phyloP scores from a whole-genome alignment of 441 rosid genomes.

The Populus hybrid region DNA sequence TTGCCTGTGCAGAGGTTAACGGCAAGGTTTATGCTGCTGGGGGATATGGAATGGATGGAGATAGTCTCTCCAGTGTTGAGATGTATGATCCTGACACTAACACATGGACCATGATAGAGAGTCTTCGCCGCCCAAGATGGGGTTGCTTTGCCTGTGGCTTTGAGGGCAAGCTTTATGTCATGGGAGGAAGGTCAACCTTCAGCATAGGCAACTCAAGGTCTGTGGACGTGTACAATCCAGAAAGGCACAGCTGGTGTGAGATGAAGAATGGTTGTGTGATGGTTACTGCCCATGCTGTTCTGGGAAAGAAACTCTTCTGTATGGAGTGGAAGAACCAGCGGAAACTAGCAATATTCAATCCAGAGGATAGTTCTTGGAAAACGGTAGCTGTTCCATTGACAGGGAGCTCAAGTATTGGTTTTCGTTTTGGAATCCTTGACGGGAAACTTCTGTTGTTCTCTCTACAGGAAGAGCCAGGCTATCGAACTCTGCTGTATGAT shows the following conservation, averaged over 20 bases:
- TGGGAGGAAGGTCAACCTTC: slow-evolving; percentile 98
- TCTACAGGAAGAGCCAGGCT: slow-evolving; percentile 50
- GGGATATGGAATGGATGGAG: slow-evolving; percentile 73
- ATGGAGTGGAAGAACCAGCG: slow-evolving; percentile 97
- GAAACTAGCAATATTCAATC: slow-evolving; percentile 66
- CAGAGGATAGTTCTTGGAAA: slow-evolving; percentile 75
- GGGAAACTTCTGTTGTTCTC: slow-evolving; percentile 83
- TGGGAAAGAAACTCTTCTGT: slow-evolving; percentile 78
- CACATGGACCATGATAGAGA: slow-evolving; percentile 68
- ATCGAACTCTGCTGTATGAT: slow-evolving; percentile 69
- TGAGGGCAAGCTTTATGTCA: slow-evolving; percentile 81
- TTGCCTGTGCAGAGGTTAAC: slow-evolving; percentile 82
- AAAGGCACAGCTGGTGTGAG: slow-evolving; percentile 61
- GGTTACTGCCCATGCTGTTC: slow-evolving; percentile 93
- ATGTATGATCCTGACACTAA: slow-evolving; percentile 68
- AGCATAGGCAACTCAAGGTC: slow-evolving; percentile 85
- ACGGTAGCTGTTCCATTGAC: slow-evolving; percentile 79
- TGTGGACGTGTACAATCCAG: slow-evolving; percentile 79
- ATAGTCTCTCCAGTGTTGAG: slow-evolving; percentile 79
- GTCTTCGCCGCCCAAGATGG: slow-evolving; percentile 88
- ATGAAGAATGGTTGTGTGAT: slow-evolving; percentile 89
- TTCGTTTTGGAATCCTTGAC: slow-evolving; percentile 72
- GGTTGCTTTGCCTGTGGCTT: slow-evolving; percentile 84
- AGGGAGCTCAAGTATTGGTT: slow-evolving; percentile 73
- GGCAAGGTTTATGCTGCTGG: slow-evolving; percentile 86